These are phyloP conservation scores for Phytophthora hybrid DNA, from an alignment of 352 stramenopile species.

Conservation along the genomic window DNA sequence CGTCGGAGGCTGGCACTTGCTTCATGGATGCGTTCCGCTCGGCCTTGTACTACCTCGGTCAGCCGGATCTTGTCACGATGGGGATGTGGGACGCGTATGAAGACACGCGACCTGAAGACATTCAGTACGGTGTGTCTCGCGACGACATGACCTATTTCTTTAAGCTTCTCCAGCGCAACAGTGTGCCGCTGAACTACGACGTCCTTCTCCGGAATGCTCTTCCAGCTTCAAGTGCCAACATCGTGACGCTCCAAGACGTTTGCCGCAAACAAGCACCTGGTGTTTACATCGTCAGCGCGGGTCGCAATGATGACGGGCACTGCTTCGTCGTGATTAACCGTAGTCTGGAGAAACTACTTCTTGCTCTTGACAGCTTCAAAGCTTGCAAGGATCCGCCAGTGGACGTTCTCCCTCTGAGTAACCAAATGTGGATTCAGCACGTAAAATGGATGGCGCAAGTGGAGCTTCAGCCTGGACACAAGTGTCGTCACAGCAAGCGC, in stretches of 20 bases:
- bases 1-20: constrained; percentile 2
- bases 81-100: constrained; percentile 19
- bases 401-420: not conserved
- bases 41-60: not conserved
- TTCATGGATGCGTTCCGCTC: constrained; percentile 15
- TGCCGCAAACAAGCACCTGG: not conserved
- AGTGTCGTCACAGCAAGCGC: constrained; percentile 5
- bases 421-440: not conserved
- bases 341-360: not conserved
- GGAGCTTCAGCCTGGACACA: not conserved
- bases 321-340: constrained; percentile 6
- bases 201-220: not conserved
- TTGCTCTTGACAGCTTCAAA: not conserved
- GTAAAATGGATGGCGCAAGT: constrained; percentile 8
- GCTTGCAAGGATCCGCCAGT: not conserved
- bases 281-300: constrained; percentile 8
- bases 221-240: not conserved
- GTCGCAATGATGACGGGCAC: not conserved
- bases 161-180: constrained; percentile 1
- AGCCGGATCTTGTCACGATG: not conserved
- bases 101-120: not conserved
- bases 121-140: not conserved
- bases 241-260: not conserved
- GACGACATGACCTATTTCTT: constrained; percentile 13
- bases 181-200: constrained; percentile 6